Conservation (phyloP, 345 rosid genomes). For the Erodium maritimum region DNA sequence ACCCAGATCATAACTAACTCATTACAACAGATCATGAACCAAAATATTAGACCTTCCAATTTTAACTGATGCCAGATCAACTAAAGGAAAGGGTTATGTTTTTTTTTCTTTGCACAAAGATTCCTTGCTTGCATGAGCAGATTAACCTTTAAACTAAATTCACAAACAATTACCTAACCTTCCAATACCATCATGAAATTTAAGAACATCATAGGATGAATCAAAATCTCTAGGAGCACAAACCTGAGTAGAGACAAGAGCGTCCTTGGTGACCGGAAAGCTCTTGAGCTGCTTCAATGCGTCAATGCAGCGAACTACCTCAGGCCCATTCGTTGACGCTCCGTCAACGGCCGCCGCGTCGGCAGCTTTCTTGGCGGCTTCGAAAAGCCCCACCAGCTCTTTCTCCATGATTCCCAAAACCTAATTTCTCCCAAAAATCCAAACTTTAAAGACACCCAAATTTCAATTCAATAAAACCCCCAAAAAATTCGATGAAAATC, state of each 20-base stretch:
- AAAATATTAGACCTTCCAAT: not conserved
- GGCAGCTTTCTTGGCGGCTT: constrained; percentile 79
- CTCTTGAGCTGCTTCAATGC: constrained; percentile 49
- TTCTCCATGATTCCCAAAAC: constrained; percentile 37
- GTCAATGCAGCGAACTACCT: constrained; percentile 63
- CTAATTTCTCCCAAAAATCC: not conserved
- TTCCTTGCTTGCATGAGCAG: not conserved
- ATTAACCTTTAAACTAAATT: not conserved
- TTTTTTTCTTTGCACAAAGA: no score
- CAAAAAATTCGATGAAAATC: not conserved
- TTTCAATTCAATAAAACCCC: not conserved
- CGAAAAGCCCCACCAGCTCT: constrained; percentile 72
- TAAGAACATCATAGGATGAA: not conserved
- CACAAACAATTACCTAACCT: not conserved
- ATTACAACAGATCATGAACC: no score
- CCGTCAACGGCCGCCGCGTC: constrained; percentile 54
- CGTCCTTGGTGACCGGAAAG: constrained; percentile 55
- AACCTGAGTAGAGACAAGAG: constrained; percentile 69
- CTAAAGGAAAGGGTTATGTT: no score
- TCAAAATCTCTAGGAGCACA: no score
- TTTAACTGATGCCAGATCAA: no score
- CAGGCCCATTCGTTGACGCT: constrained; percentile 21
- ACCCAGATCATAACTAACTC: no score
- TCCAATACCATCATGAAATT: not conserved
- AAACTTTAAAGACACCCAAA: not conserved